These are phyloP conservation scores for Halophytophthora polymorphica DNA, from an alignment of 352 stramenopile species.

Conservation along the genomic window DNA sequence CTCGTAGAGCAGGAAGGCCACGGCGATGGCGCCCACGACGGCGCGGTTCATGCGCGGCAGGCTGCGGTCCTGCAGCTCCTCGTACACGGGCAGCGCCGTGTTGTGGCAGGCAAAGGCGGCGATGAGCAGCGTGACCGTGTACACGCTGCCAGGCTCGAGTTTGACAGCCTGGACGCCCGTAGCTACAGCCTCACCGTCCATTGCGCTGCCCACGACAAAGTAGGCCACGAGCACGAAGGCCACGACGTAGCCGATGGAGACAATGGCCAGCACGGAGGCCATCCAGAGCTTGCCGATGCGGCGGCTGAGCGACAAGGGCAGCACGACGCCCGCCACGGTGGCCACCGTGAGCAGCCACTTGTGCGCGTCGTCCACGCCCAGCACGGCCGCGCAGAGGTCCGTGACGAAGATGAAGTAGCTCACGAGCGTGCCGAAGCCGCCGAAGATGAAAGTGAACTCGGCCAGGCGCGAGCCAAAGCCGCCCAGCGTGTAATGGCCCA, in stretches of 20 bases:
- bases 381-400: conserved; percentile 54
- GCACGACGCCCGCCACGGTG: conserved; percentile 31
- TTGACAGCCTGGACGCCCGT: conserved; percentile 37
- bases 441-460: conserved; percentile 84
- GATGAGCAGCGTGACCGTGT: conserved; percentile 75
- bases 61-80: conserved; percentile 56
- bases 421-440: conserved; percentile 76
- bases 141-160: conserved; percentile 58
- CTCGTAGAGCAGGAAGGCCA: conserved; percentile 72
- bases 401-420: conserved; percentile 85
- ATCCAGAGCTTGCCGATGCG: conserved; percentile 60
- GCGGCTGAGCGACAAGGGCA: conserved; percentile 59
- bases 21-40: conserved; percentile 51
- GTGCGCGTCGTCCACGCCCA: conserved; percentile 25
- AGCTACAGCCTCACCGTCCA: conserved; percentile 2
- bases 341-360: conserved; percentile 61
- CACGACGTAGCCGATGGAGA: conserved; percentile 71
- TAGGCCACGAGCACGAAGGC: conserved; percentile 55
- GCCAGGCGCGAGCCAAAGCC: conserved; percentile 50
- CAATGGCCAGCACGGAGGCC: conserved; percentile 56
- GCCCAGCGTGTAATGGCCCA: conserved; percentile 74
- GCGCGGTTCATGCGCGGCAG: conserved; percentile 63
- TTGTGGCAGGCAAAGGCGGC: conserved; percentile 77
- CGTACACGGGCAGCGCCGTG: conserved; percentile 72
- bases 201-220: conserved; percentile 18